phyloP scores from a whole-genome alignment of 306 rosid species.

The Castanospermum australe region DNA sequence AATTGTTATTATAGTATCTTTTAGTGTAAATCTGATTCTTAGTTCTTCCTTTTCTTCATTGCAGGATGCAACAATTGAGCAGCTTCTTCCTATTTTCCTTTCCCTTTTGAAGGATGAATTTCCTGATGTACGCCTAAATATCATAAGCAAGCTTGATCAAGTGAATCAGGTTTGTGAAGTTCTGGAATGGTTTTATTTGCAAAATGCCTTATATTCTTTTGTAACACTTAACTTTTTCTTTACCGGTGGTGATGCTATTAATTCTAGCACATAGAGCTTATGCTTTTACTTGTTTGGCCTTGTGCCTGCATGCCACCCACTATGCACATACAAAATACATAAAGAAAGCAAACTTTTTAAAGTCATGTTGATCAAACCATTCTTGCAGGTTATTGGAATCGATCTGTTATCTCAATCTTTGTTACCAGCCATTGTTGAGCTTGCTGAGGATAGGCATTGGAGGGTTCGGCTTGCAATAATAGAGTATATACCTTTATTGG shows the following conservation, averaged over 20 bases:
- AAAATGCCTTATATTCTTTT: neutral
- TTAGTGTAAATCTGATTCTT: neutral
- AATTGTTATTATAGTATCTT: neutral
- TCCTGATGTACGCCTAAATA: constrained; percentile 85
- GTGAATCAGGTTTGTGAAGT: constrained; percentile 69
- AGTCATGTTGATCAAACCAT: constrained; percentile 12
- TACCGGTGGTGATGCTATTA: neutral
- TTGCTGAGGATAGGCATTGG: constrained; percentile 95
- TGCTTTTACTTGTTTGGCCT: neutral
- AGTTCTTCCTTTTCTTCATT: constrained; percentile 18
- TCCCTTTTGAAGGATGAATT: constrained; percentile 88
- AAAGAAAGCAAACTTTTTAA: neutral
- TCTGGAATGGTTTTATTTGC: neutral
- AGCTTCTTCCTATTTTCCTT: constrained; percentile 89
- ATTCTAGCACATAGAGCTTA: neutral
- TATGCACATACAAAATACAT: neutral
- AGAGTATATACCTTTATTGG: constrained; percentile 80
- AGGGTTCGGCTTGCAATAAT: constrained; percentile 88
- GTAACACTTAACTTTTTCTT: neutral
- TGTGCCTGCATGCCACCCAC: neutral
- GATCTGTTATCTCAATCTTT: constrained; percentile 78
- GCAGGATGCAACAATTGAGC: constrained; percentile 86
- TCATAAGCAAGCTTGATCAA: constrained; percentile 94
- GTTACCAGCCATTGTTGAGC: constrained; percentile 88
- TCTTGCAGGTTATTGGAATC: constrained; percentile 77